Percentiles rank a stretch among this genome's conserved stretches.
Evolutionary conservation across 2,329 filamentous ascomycete species (phyloP).

Genomic region (Colletotrichum somersetense): DNA sequence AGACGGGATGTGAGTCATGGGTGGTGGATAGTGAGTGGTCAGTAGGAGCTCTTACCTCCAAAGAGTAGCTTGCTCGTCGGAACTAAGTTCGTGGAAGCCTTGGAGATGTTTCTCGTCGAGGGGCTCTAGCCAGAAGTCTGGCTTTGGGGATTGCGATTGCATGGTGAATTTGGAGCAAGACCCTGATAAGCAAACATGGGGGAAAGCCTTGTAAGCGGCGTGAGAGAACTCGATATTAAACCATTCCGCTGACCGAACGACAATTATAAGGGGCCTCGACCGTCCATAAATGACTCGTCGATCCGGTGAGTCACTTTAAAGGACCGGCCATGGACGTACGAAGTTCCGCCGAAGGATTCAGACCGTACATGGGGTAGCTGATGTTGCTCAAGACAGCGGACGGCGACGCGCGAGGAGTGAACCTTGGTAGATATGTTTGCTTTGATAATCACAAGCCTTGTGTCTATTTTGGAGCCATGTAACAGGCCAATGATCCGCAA

Average conservation of each 20-base stretch:
- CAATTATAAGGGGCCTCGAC: not conserved
- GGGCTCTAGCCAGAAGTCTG: slow-evolving; percentile 23
- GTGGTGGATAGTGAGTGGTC: too few species aligned
- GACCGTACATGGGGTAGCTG: not conserved
- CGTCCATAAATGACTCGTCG: not conserved
- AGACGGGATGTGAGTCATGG: not conserved
- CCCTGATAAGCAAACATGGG: not conserved
- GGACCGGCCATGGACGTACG: not conserved
- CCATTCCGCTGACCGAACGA: not conserved
- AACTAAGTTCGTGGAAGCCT: slow-evolving; percentile 20
- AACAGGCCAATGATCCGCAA: too few species aligned
- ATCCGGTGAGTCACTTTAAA: not conserved
- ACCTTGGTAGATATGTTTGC: too few species aligned
- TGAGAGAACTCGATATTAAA: not conserved
- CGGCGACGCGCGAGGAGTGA: not conserved
- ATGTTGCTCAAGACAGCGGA: not conserved
- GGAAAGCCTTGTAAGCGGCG: not conserved
- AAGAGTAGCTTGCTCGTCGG: slow-evolving; percentile 8
- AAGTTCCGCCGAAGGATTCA: not conserved
- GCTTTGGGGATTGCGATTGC: not conserved
- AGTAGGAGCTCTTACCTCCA: slow-evolving; percentile 14
- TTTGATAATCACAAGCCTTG: too few species aligned
- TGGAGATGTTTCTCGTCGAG: slow-evolving; percentile 8
- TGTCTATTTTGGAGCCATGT: too few species aligned
- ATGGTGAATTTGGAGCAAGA: not conserved